phyloP scores from a whole-genome alignment of 2,329 filamentous ascomycete genomes.

The Chrysoporthe deuterocubensis region DNA sequence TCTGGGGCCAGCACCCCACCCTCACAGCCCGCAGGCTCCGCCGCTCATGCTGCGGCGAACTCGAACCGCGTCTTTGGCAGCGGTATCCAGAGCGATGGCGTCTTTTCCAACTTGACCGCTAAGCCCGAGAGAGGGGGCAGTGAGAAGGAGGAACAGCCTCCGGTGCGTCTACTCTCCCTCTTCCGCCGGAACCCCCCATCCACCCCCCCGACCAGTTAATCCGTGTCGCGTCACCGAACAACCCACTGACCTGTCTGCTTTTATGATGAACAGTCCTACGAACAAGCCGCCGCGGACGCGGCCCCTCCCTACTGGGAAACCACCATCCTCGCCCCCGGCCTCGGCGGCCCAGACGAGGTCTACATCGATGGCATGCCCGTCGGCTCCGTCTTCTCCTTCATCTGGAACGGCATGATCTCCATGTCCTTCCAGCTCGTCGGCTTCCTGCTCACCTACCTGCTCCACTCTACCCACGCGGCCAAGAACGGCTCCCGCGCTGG shows the following conservation, averaged over 20 bases:
- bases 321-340: constrained; percentile 90
- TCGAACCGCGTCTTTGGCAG: constrained; percentile 63
- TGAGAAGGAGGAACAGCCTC: constrained; percentile 85
- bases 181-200: background rate
- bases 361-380: constrained; percentile 96
- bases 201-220: too few species aligned
- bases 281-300: constrained; percentile 95
- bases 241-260: constrained; percentile 39
- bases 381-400: constrained; percentile 82
- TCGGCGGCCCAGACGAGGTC: constrained; percentile 89
- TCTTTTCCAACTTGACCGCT: constrained; percentile 93
- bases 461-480: constrained; percentile 96
- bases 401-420: constrained; percentile 95
- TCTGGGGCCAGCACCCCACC: constrained; percentile 33
- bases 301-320: constrained; percentile 99
- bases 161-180: constrained; percentile 63
- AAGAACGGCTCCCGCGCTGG: constrained; percentile 97
- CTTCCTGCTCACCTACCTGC: constrained; percentile 95
- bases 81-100: constrained; percentile 84
- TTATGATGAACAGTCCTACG: constrained; percentile 72
- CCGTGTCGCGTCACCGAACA: background rate
- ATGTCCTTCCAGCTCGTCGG: constrained; percentile 97
- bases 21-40: constrained; percentile 14
- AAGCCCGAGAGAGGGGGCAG: constrained; percentile 80
- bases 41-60: constrained; percentile 16